Base-by-base conservation (phyloP, 371 early-diverging fungal species). In the Basidiobolus heterosporus region DNA sequence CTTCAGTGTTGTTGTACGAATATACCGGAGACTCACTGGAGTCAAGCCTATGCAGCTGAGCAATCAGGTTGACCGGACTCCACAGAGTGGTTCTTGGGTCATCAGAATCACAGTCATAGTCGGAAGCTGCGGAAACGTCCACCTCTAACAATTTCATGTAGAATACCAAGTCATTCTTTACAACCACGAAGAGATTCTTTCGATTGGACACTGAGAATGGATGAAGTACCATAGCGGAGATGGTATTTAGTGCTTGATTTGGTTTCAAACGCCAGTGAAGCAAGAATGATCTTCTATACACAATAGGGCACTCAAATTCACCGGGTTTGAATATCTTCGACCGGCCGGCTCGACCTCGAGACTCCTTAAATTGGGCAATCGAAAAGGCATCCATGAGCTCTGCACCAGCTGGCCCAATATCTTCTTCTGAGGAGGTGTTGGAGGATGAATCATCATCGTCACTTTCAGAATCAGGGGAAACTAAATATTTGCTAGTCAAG, bases 181-280 rank as follows among this genome's bases (percentile, higher is more conserved):
- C 70, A 41, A 70, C 69, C 0, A 85, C 84, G 53, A 79, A 80
- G 68, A 80, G 72, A 48, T 80, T 70, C 19, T 75, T 75, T 17
- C 86, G 65, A 54, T 89, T 89, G 24, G 67, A 62, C 13, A 89
- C 80, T 17, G 72, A 62, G 21, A 85, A 71, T 1, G 74, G 69
- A 14, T 68, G 61, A 11, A 87, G 58, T 0, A 74, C 62, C 19
- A 64, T 56, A 11, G 67, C 60, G 17, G 72, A 55, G 9, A 84
- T 62, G 14, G 62, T 64, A 44, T 66, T 77, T 13, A 79, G 59
- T 0, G 86, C 88, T 36, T 72, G 61, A 13, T 66, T 65, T 0
- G 83, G 77, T 43, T 66, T 69, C 21, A 89, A 57, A 14, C 90
- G 69, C 79, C 82, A 81, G 49, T 86, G 87, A 1, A 87, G 51